A percentile compares a stretch with the other conserved stretches of the same genome.
These are phyloP conservation scores for Sugiyamaella novakii DNA, from an alignment of 1,139 yeast genomes.

Conservation along the genomic window DNA sequence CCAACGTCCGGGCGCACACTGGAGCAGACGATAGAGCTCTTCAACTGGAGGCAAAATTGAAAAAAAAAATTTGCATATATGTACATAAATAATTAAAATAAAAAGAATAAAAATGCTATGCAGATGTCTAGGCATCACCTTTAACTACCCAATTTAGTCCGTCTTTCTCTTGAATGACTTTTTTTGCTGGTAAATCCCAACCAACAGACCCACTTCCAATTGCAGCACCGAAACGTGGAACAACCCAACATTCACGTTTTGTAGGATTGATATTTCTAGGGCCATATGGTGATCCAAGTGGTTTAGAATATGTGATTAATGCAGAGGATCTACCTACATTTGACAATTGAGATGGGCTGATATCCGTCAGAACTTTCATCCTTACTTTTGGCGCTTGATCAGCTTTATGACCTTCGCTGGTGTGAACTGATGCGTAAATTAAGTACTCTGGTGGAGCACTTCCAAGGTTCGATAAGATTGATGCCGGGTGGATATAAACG, in stretches of 20 bases:
- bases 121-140: slow-evolving; percentile 15
- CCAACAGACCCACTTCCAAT: slow-evolving; percentile 84
- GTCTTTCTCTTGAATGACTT: slow-evolving; percentile 69
- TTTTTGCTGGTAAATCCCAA: slow-evolving; percentile 88
- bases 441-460: slow-evolving; percentile 73
- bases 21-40: too few species aligned
- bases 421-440: slow-evolving; percentile 65
- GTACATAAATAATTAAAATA: slow-evolving; percentile 7
- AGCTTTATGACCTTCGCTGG: slow-evolving; percentile 46
- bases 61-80: too few species aligned
- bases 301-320: slow-evolving; percentile 81
- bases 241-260: slow-evolving; percentile 78
- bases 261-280: slow-evolving; percentile 66
- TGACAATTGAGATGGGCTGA: slow-evolving; percentile 71
- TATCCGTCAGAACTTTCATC: slow-evolving; percentile 75
- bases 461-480: slow-evolving; percentile 60
- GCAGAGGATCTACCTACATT: slow-evolving; percentile 76
- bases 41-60: too few species aligned
- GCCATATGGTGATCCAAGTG: slow-evolving; percentile 87
- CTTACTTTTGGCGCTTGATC: slow-evolving; percentile 48
- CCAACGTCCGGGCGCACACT: too few species aligned
- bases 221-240: slow-evolving; percentile 86
- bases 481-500: slow-evolving; percentile 76
- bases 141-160: slow-evolving; percentile 40
- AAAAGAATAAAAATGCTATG: slow-evolving; percentile 6